Evolutionary conservation across 495 filamentous ascomycete species (phyloP), one percentile per base, ranked within the genome.

Genomic region (Aspergillus funiculosus): DNA sequence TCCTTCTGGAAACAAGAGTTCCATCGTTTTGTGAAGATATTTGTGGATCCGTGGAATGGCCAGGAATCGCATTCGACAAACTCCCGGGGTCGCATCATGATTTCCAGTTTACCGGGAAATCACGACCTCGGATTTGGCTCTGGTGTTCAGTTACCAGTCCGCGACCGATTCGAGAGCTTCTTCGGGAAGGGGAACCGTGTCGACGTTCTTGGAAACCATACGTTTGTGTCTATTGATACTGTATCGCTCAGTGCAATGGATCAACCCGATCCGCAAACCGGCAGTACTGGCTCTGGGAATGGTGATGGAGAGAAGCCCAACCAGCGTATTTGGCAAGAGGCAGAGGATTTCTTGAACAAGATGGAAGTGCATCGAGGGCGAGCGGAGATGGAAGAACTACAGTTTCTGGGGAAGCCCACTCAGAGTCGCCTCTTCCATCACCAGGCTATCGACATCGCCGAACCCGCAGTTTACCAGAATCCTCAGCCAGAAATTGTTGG

Each of bases 91-190:
- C 69, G 86, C 46, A 84, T 79, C 68, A 71, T 95, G 29, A 79
- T 96, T 31, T 78, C 83, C 2, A 87, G 80, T 52, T 58, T 99
- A 15, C 94, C 94, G 1, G 94, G 92, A 5, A 99, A 99, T 51
- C 94, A 99, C 62, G 94, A 99, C 61, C 67, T 96, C n/a, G 94
- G 94, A 1, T 91, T 99, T 54, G 94, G 86, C 1, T 78, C 76
- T 19, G 85, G 89, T 14, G 82, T 99, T 40, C 85, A 92, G 56
- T 54, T 82, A 18, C 67, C 83, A 0, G 86, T 95, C 9, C 75
- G 89, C 39, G 76, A 86, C 54, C 72, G 94, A 32, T 97, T 95
- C 59, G 79, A 86, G 51, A 76, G 83, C 1, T 95, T 85, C 61
- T 96, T 99, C 66, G 94, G 94, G 9, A 78, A 87, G 37, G 83